These are phyloP conservation scores for Oidiodendron maius DNA, from an alignment of 495 filamentous ascomycete genomes.

Conservation along the genomic window DNA sequence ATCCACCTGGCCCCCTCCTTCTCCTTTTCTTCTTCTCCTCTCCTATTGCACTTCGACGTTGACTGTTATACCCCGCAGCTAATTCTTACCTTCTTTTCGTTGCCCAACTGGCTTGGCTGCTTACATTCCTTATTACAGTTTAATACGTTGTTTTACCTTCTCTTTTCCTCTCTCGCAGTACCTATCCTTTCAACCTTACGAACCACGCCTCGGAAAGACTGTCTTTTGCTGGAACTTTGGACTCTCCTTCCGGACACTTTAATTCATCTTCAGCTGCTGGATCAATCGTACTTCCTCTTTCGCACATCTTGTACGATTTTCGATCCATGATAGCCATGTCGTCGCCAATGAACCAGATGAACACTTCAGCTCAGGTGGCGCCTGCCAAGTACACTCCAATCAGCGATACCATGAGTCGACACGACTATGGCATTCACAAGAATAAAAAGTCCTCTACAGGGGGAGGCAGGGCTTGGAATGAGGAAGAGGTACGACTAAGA, in stretches of 20 bases:
- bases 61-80: conserved; percentile 36
- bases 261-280: conserved; percentile 21
- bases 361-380: conserved; percentile 32
- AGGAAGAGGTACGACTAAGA: conserved; percentile 58
- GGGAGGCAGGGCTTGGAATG: conserved; percentile 69
- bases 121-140: conserved; percentile 41
- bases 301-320: conserved; percentile 11
- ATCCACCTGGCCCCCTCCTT: conserved; percentile 36
- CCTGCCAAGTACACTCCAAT: conserved; percentile 28
- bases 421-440: conserved; percentile 49
- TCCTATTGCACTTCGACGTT: conserved; percentile 19
- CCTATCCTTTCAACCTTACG: conserved; percentile 1
- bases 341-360: conserved; percentile 41
- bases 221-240: conserved; percentile 19
- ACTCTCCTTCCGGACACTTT: conserved; percentile 16
- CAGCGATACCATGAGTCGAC: conserved; percentile 43
- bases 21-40: conserved; percentile 20
- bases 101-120: conserved; percentile 54
- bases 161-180: conserved; percentile 19
- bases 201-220: conserved; percentile 4
- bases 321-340: conserved; percentile 22
- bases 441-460: conserved; percentile 65
- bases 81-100: conserved; percentile 47
- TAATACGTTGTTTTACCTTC: conserved; percentile 35
- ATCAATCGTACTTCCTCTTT: conserved; percentile 17